Evolutionary conservation across 1,284 basidiomycete genomes (phyloP), one percentile per base, ranked within the genome.

Genomic region (Microbotryomycetes sp.): DNA sequence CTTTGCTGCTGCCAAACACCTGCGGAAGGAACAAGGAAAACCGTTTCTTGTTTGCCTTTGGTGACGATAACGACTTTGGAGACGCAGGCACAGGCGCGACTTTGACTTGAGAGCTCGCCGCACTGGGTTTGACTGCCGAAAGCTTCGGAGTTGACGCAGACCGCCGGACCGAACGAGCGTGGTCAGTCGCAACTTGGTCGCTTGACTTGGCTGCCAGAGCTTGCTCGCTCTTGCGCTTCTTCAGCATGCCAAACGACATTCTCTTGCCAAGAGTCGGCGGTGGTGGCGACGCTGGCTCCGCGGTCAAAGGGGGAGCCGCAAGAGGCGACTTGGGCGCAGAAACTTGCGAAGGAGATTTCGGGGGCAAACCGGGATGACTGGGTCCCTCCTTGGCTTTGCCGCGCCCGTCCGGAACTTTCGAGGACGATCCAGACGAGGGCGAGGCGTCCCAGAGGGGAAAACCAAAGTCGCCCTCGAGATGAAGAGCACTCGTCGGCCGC

Each of bases 151-250:
- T 41, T 18, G 35, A 41, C 11, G 18, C 35, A 9, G 35, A 41
- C 9, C 35, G 35, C 9, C 35, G 45, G 56, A 23, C 9, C 51
- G 45, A 4, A 50, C 46, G 23, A 61, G 47, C 1, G 29, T 21
- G 13, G 60, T 51, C 7, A 61, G 48, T 6, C 59, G 54, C 9
- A 51, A 49, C 47, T 66, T 59, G 18, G 18, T 41, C 35, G 9
- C 18, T 41, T 18, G 35, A 41, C 35, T 41, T 41, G 35, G 18
- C 35, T 11, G 11, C 35, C 18, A 41, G 35, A 41, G 9, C 18
- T 41, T 28, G 56, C 3, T 59, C 59, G 61, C 65, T 66, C 52
- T 56, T 61, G 23, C 57, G 53, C 31, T 47, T 55, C 54, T 53
- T 53, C 7, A 66, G 50, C 3, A 63, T 24, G 52, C 58, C 57